Percentiles rank a stretch among this genome's conserved stretches.
phyloP scores from a whole-genome alignment of 1,284 basidiomycete species.

The Anthracocystis setariae region DNA sequence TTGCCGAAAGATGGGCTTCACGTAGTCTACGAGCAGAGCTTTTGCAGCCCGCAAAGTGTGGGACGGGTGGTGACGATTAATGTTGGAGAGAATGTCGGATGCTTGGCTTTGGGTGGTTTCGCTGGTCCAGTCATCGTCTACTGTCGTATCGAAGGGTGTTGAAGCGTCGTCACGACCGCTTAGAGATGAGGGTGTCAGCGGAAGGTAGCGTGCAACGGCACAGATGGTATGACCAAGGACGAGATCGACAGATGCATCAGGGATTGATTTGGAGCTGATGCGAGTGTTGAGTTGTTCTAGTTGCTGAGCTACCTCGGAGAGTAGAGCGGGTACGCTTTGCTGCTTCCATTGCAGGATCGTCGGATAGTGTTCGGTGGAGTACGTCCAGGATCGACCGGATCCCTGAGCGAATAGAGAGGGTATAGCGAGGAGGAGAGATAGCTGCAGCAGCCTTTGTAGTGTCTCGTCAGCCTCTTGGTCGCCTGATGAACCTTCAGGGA shows the following conservation, averaged over 20 bases:
- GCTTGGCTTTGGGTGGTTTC: not conserved
- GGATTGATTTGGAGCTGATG: not conserved
- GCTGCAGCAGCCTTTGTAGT: not conserved
- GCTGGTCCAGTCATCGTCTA: constrained; percentile 23
- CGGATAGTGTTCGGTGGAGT: constrained; percentile 23
- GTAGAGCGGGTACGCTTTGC: constrained; percentile 19
- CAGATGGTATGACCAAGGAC: constrained; percentile 27
- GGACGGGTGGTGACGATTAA: not conserved
- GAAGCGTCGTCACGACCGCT: too few species aligned
- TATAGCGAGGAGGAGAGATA: constrained; percentile 10
- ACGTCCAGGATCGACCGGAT: constrained; percentile 31
- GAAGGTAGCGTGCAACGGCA: constrained; percentile 16
- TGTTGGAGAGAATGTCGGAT: not conserved
- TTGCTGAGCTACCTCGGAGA: not conserved
- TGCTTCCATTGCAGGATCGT: constrained; percentile 26
- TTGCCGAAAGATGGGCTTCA: constrained; percentile 36
- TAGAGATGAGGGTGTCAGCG: not conserved
- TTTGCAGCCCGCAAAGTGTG: constrained; percentile 5
- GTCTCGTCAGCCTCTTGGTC: not conserved
- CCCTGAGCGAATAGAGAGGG: constrained; percentile 23
- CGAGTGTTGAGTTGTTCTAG: constrained; percentile 4
- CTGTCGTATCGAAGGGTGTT: not conserved
- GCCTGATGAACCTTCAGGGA: not conserved
- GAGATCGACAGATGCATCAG: constrained; percentile 1
- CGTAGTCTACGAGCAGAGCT: constrained; percentile 24